Percentiles rank a stretch among this genome's conserved stretches.
phyloP scores from a whole-genome alignment of 192 early-diverging fungal species.

The Chytriomyces confervae region DNA sequence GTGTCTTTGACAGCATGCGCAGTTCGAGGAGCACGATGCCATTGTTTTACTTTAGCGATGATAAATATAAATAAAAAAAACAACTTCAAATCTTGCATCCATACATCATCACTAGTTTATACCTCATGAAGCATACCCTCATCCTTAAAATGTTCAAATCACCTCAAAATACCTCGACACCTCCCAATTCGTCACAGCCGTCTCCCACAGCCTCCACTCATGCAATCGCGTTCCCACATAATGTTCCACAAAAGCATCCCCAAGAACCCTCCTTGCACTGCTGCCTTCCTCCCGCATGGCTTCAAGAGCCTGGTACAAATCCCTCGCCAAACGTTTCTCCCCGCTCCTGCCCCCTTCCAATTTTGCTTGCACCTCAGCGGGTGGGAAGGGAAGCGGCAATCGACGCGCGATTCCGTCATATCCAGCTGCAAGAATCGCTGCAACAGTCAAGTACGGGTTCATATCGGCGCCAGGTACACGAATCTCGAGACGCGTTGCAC shows the following conservation, averaged over 20 bases:
- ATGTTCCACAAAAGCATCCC: conserved; percentile 80
- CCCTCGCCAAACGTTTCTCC: conserved; percentile 53
- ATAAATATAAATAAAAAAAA: too few relatives aligned
- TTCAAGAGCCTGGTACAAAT: conserved; percentile 68
- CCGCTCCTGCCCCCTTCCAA: not conserved
- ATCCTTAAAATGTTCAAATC: too few relatives aligned
- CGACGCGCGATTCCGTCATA: conserved; percentile 71
- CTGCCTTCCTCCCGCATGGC: conserved; percentile 69
- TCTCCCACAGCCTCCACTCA: conserved; percentile 77
- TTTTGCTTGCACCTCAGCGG: conserved; percentile 38
- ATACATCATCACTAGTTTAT: too few relatives aligned
- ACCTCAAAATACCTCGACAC: conserved; percentile 68
- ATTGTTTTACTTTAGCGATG: too few relatives aligned
- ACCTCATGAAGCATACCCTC: too few relatives aligned
- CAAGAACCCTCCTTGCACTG: conserved; percentile 73
- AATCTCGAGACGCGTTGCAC: conserved; percentile 76
- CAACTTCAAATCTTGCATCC: too few relatives aligned
- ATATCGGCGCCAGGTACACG: conserved; percentile 84
- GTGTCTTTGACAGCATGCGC: too few relatives aligned
- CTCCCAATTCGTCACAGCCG: conserved; percentile 78
- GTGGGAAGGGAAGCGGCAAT: conserved; percentile 44
- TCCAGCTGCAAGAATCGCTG: conserved; percentile 74
- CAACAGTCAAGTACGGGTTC: conserved; percentile 77
- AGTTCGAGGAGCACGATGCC: too few relatives aligned
- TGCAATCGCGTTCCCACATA: conserved; percentile 74